These are phyloP conservation scores for Asterochloris sp. DNA, from an alignment of 139 green algal genomes.

Conservation along the genomic window DNA sequence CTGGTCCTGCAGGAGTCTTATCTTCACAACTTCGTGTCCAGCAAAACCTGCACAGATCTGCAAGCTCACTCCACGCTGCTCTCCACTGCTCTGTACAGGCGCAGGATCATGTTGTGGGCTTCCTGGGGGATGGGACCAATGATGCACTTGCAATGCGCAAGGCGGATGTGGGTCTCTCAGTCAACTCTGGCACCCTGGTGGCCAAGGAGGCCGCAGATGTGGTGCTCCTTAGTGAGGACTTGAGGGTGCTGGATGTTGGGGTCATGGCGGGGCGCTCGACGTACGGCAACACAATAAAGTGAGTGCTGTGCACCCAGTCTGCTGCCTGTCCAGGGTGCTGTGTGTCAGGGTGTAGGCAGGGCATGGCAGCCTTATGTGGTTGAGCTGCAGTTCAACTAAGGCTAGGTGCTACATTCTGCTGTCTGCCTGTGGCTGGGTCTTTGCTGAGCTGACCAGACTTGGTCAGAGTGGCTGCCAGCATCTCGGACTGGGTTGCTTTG, in stretches of 20 bases:
- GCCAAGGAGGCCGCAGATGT: constrained; percentile 35
- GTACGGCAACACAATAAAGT: constrained; percentile 33
- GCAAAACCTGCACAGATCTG: no score
- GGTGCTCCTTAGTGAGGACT: constrained; percentile 35
- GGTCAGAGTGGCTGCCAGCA: no score
- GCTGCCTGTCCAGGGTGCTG: constrained; percentile 36
- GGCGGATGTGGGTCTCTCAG: constrained; percentile 13
- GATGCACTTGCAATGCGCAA: constrained; percentile 63
- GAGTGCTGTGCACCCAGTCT: neutral
- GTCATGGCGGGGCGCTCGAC: constrained; percentile 22
- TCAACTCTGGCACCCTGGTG: constrained; percentile 21
- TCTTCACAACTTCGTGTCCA: no score
- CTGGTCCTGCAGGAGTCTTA: no score
- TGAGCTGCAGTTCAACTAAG: no score
- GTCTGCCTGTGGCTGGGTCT: no score
- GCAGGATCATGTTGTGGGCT: constrained; percentile 20
- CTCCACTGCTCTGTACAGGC: neutral
- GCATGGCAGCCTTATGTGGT: no score
- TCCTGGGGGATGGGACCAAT: constrained; percentile 66
- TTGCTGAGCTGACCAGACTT: no score
- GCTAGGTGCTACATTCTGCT: no score
- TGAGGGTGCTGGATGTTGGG: constrained; percentile 21
- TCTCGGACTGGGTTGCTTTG: no score
- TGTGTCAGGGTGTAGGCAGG: no score
- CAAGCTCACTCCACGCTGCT: no score